phyloP scores from a whole-genome alignment of 192 early-diverging fungal species.

The Umbelopsis isabellina region DNA sequence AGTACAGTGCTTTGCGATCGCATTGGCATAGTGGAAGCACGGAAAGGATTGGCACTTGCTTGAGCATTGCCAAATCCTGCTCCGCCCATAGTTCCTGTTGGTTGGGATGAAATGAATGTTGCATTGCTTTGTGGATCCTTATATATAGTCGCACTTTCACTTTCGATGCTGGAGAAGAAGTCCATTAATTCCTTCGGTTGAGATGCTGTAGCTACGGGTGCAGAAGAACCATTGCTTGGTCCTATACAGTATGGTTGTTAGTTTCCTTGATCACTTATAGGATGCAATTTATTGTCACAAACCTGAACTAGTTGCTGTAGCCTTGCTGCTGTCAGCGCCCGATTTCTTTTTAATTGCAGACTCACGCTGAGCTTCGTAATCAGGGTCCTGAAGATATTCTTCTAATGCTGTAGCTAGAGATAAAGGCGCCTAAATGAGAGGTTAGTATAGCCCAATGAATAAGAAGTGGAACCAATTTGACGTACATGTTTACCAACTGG shows the following conservation, averaged over 20 bases:
- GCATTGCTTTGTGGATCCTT: constrained; percentile 7
- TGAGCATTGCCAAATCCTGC: background rate
- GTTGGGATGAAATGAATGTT: constrained; percentile 11
- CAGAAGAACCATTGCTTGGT: background rate
- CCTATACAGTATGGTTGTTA: background rate
- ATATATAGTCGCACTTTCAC: constrained; percentile 23
- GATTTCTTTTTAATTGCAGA: constrained; percentile 12
- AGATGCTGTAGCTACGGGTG: constrained; percentile 5
- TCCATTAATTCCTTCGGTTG: constrained; percentile 31
- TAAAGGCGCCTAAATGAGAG: constrained; percentile 31
- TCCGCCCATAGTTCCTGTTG: background rate
- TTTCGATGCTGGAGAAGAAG: constrained; percentile 36
- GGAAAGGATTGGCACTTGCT: constrained; percentile 3
- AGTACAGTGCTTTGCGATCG: background rate
- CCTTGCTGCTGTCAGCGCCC: background rate
- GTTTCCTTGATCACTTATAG: background rate
- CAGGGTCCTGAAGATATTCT: constrained; percentile 36
- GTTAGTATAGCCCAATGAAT: background rate
- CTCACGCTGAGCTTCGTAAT: background rate
- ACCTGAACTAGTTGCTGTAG: background rate
- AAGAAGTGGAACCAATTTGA: background rate
- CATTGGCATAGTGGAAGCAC: constrained; percentile 9
- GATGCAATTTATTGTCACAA: too few relatives aligned
- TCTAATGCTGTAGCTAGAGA: constrained; percentile 36
- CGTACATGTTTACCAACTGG: constrained; percentile 77